phyloP scores from a whole-genome alignment of 176 grass and related monocot genomes.

The Oryza meyeriana region DNA sequence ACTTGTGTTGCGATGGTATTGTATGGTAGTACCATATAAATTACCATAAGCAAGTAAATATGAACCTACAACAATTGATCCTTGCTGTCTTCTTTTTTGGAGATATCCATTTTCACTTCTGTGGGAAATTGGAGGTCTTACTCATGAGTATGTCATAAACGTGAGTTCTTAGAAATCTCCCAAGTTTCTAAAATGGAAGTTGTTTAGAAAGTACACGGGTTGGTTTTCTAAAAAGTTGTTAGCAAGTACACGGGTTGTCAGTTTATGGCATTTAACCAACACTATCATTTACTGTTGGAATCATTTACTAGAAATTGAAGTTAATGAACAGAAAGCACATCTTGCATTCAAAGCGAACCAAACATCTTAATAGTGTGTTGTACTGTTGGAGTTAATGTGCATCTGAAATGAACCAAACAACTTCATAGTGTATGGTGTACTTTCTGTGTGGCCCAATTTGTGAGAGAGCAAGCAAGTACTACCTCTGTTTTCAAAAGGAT shows the following conservation, averaged over 20 bases:
- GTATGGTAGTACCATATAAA: not conserved
- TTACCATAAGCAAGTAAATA: constrained; percentile 9
- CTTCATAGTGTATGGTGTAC: not conserved
- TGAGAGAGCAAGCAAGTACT: no score
- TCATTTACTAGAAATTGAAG: not conserved
- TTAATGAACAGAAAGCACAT: not conserved
- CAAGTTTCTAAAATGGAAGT: not conserved
- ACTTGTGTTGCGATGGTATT: not conserved
- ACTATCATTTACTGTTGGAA: not conserved
- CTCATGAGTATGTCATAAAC: not conserved
- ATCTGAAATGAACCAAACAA: not conserved
- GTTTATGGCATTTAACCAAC: not conserved
- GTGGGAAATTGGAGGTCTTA: not conserved
- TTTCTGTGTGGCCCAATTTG: not conserved
- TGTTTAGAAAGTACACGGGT: not conserved
- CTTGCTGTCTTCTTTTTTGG: not conserved
- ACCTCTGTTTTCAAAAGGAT: no score
- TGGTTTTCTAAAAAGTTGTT: not conserved
- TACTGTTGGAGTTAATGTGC: not conserved
- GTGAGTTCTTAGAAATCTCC: not conserved
- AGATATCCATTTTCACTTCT: not conserved
- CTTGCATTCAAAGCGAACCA: not conserved
- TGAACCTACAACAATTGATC: not conserved
- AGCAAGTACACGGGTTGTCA: not conserved
- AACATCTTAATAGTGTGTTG: not conserved